These are phyloP conservation scores for Colletotrichum eleusines DNA, from an alignment of 2,329 filamentous ascomycete genomes.

Conservation along the genomic window DNA sequence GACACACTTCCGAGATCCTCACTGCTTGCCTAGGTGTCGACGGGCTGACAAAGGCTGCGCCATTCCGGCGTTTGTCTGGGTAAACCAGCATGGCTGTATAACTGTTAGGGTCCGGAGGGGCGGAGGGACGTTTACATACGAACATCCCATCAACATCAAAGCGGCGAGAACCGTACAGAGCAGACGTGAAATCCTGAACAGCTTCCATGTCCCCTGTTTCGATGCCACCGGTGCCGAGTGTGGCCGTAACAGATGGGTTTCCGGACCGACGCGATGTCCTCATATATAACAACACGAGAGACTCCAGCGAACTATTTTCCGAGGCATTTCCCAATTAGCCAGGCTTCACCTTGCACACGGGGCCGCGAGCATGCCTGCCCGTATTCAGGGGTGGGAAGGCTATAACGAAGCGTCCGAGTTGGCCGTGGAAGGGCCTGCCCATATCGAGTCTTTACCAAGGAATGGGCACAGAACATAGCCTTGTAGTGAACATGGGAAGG, in stretches of 20 bases:
- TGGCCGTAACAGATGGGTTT: background rate
- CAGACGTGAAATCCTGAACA: background rate
- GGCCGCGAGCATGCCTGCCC: background rate
- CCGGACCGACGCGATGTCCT: background rate
- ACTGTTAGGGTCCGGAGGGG: background rate
- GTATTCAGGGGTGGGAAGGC: background rate
- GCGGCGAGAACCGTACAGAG: no score
- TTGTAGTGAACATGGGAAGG: background rate
- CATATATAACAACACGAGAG: background rate
- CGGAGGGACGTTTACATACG: background rate
- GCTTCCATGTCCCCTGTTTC: background rate
- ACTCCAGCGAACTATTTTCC: background rate
- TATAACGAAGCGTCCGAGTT: background rate
- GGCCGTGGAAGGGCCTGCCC: background rate
- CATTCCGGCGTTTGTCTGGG: background rate
- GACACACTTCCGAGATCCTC: background rate
- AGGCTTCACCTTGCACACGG: background rate
- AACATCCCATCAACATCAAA: background rate
- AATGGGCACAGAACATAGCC: background rate
- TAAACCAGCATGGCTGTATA: background rate
- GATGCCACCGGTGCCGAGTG: background rate
- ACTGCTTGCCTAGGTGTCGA: background rate
- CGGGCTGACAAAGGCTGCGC: background rate
- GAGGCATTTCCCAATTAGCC: no score
- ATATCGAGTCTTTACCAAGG: background rate